Conservation (phyloP, 176 grass and related monocot genomes). For the Secale cereale region DNA sequence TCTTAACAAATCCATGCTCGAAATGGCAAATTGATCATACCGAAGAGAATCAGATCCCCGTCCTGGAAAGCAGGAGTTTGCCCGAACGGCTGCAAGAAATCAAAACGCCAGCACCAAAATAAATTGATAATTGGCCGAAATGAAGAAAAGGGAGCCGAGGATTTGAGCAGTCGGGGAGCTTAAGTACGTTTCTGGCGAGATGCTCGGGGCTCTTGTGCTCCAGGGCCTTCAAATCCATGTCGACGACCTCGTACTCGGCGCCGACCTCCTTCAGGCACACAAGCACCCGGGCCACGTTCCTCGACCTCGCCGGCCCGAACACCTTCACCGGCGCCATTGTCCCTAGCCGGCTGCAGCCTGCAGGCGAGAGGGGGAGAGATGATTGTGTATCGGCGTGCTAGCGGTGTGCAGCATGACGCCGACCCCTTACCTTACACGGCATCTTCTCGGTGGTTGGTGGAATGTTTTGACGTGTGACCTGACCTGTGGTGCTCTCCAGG, state of each 20-base stretch:
- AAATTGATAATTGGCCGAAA: no score
- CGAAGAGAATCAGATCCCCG: no score
- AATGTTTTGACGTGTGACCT: neutral
- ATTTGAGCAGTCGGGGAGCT: neutral
- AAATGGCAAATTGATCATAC: no score
- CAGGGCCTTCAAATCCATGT: neutral
- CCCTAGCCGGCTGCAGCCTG: neutral
- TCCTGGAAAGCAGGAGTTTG: no score
- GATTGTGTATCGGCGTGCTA: neutral
- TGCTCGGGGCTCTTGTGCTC: slow-evolving; percentile 22
- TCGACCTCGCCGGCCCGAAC: slow-evolving; percentile 24
- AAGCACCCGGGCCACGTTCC: slow-evolving; percentile 23
- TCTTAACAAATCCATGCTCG: no score
- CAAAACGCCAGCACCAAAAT: no score
- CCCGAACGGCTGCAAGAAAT: no score
- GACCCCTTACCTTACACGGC: neutral
- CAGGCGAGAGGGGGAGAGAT: neutral
- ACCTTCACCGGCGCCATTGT: slow-evolving; percentile 31
- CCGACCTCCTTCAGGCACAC: slow-evolving; percentile 48
- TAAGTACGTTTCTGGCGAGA: slow-evolving; percentile 36
- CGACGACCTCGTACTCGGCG: slow-evolving; percentile 39
- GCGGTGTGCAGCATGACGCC: no score
- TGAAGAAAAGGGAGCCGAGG: no score
- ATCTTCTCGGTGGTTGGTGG: neutral
- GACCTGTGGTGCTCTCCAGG: no score